Evolutionary conservation across 2,329 filamentous ascomycete genomes (phyloP), one percentile per base, ranked within the genome.

Genomic region (Alternaria sp.): DNA sequence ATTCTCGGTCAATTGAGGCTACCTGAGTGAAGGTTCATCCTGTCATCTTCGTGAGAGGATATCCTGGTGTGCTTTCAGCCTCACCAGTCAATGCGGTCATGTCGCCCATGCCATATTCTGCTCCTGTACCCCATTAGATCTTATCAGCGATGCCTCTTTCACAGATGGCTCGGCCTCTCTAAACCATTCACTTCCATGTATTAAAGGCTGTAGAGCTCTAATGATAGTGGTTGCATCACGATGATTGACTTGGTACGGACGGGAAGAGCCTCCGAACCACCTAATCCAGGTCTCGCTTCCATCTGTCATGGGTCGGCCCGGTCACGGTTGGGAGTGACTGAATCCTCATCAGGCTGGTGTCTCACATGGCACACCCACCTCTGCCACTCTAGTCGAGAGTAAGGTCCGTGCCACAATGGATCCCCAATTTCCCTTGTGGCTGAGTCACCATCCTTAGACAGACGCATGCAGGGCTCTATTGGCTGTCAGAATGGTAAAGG

Each of bases 291-390:
- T 53, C n/a, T 42, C 49, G 44, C 50, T 61, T 29, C 42, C 31
- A 44, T 50, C 36, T 60, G 52, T 41, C 42, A 52, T 64, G 52
- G 58, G n/a, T 60, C 61, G 54, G 58, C 36, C 56, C 52, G 61
- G 36, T 17, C 49, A 26, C 42, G 24, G 29, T 42, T 50, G 28
- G 23, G 14, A 7, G 21, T 33, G 6, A 31, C 45, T 37, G 14
- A 26, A 21, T 11, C 7, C 17, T 33, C 17, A 39, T 13, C n/a
- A 31, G 26, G 36, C 37, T 42, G 31, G 21, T 46, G 24, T 24
- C 44, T 40, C 49, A 37, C 53, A 56, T 21, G 11, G 5, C 28
- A 48, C 51, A 29, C 24, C 23, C 29, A 42, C 29, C 17, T 26
- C 23, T 36, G 8, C 13, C 23, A 36, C n/a, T 4, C 9, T 42